A percentile compares a stretch with the other conserved stretches of the same genome.
These are phyloP conservation scores for Raphanus sativus DNA, from an alignment of 345 rosid species.

Conservation along the genomic window DNA sequence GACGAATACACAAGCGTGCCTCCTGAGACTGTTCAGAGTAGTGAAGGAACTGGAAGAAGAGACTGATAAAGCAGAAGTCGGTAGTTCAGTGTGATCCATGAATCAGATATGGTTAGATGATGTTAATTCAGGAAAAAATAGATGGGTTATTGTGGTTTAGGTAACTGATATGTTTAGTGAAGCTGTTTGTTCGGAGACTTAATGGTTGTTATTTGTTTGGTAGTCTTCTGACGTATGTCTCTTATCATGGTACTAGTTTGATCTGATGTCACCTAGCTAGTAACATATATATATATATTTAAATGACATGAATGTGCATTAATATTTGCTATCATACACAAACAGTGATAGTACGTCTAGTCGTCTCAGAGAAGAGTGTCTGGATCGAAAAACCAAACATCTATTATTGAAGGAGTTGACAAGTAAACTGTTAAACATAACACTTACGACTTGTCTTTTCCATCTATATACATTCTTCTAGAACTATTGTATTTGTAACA, in stretches of 20 bases:
- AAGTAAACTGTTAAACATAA: not conserved
- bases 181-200: constrained; percentile 11
- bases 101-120: constrained; percentile 6
- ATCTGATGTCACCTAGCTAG: constrained; percentile 17
- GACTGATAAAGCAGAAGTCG: not conserved
- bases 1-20: not conserved
- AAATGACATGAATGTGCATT: not conserved
- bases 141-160: constrained; percentile 8
- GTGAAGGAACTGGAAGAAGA: not conserved
- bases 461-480: not conserved
- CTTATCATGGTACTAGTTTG: constrained; percentile 24
- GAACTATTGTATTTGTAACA: not conserved
- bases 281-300: not conserved
- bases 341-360: not conserved
- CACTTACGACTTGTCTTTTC: not conserved
- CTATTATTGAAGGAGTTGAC: not conserved
- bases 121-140: not conserved
- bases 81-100: not conserved
- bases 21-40: not conserved
- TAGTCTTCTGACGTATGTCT: constrained; percentile 21
- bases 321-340: constrained; percentile 1
- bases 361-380: not conserved
- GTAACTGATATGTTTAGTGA: constrained; percentile 1
- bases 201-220: constrained; percentile 17
- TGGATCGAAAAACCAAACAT: not conserved